Conservation (phyloP, 345 rosid species). For the Rhizophora apiculata region DNA sequence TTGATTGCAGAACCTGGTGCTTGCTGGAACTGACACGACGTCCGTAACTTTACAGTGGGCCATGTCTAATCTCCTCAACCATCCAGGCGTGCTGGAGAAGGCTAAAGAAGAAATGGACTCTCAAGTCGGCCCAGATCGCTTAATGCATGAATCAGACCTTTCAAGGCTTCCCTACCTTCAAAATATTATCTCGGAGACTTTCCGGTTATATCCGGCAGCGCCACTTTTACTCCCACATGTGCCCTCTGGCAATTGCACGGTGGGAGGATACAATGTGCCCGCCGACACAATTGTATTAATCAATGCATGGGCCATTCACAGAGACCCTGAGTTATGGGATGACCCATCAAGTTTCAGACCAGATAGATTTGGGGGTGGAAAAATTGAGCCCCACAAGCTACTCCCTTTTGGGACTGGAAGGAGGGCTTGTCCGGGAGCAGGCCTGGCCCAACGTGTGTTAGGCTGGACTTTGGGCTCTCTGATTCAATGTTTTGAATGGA, state of each 20-base stretch:
- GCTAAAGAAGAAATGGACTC: slow-evolving; percentile 13
- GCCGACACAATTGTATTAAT: slow-evolving; percentile 9
- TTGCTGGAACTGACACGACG: slow-evolving; percentile 15
- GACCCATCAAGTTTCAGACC: slow-evolving; percentile 15
- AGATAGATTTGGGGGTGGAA: slow-evolving; percentile 13
- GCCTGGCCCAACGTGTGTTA: slow-evolving; percentile 22
- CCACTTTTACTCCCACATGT: slow-evolving; percentile 20
- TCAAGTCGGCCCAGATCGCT: slow-evolving; percentile 4
- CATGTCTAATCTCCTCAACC: slow-evolving; percentile 15
- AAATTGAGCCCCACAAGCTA: background rate
- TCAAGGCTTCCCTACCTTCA: slow-evolving; percentile 14
- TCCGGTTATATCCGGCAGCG: slow-evolving; percentile 9
- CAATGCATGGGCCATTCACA: slow-evolving; percentile 22
- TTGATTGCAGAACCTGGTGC: slow-evolving; percentile 7
- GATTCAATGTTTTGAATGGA: slow-evolving; percentile 34
- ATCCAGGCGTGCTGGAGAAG: slow-evolving; percentile 6
- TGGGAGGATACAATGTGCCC: slow-evolving; percentile 18
- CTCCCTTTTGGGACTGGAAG: slow-evolving; percentile 35
- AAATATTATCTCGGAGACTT: slow-evolving; percentile 11
- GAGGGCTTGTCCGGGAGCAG: slow-evolving; percentile 26
- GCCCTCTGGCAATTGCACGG: slow-evolving; percentile 14
- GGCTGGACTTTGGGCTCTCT: slow-evolving; percentile 17
- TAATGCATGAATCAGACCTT: slow-evolving; percentile 16
- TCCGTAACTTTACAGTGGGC: slow-evolving; percentile 17
- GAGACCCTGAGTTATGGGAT: slow-evolving; percentile 21